Percentiles rank a stretch among this genome's conserved stretches.
phyloP scores from a whole-genome alignment of 306 rosid genomes.

The Prunus campanulata region DNA sequence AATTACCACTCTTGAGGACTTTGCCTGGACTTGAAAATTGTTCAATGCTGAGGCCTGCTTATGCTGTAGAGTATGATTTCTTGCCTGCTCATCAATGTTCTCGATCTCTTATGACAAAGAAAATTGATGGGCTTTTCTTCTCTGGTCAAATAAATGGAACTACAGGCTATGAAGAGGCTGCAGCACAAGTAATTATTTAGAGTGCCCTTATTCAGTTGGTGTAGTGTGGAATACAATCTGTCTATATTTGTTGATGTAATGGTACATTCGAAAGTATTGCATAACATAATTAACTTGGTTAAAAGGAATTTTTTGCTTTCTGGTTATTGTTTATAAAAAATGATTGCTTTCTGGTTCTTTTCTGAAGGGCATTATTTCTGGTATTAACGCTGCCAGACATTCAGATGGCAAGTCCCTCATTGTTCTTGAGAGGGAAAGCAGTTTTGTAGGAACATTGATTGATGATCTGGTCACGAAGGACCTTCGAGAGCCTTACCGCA shows the following conservation, averaged over 20 bases:
- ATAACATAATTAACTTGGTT: background rate
- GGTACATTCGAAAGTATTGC: background rate
- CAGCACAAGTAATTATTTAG: constrained; percentile 69
- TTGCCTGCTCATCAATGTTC: constrained; percentile 90
- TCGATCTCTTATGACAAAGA: constrained; percentile 95
- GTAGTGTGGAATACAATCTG: background rate
- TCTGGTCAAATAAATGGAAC: constrained; percentile 99
- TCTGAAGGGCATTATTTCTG: constrained; percentile 81
- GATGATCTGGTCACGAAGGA: constrained; percentile 72
- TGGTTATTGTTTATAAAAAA: constrained; percentile 17
- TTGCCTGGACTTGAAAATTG: constrained; percentile 97
- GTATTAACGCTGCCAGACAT: constrained; percentile 90
- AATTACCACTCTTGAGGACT: constrained; percentile 88
- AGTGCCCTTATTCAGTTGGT: constrained; percentile 15
- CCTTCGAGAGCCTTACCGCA: constrained; percentile 66
- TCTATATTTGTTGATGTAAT: background rate
- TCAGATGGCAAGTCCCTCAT: constrained; percentile 78
- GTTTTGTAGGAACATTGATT: constrained; percentile 82
- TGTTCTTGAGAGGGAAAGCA: constrained; percentile 95
- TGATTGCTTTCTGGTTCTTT: constrained; percentile 11
- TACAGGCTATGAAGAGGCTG: constrained; percentile 98
- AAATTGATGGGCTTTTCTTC: constrained; percentile 86
- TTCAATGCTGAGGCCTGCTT: constrained; percentile 98
- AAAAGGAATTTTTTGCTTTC: background rate
- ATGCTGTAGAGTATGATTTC: constrained; percentile 96